Conservation (phyloP, 163 green algal species). For the Scenedesmus sp. region DNA sequence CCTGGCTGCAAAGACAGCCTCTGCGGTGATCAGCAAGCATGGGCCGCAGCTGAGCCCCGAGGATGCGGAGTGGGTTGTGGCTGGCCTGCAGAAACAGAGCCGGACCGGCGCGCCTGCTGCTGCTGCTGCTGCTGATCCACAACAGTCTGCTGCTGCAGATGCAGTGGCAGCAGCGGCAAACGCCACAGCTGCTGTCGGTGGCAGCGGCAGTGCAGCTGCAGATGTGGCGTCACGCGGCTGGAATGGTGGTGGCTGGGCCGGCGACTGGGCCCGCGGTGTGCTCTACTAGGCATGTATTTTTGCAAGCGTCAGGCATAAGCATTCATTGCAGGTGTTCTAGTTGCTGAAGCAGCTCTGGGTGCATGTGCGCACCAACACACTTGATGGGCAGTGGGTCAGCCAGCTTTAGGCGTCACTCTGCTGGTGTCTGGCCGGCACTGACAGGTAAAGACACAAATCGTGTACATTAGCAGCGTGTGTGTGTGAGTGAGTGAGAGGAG, state of each 20-base stretch:
- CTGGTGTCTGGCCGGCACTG: neutral
- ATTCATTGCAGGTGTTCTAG: neutral
- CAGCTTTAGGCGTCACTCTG: neutral
- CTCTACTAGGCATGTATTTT: neutral
- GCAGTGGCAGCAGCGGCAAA: neutral
- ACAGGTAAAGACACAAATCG: neutral
- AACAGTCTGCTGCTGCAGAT: neutral
- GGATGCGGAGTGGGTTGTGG: conserved; percentile 41
- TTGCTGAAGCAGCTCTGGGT: neutral
- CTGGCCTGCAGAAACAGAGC: neutral
- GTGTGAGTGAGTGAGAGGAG: neutral
- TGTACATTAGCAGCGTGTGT: conserved; percentile 12
- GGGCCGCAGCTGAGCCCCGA: conserved; percentile 41
- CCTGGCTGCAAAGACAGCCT: conserved; percentile 35
- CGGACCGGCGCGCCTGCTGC: neutral
- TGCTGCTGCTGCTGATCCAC: neutral
- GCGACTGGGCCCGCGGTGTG: neutral
- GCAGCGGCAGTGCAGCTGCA: neutral
- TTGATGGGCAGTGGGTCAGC: neutral
- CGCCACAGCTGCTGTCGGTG: neutral
- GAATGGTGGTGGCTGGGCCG: neutral
- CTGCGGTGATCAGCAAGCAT: conserved; percentile 46
- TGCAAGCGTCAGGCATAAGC: too few relatives aligned
- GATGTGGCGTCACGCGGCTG: neutral
- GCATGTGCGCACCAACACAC: neutral